Conservation (phyloP, 1,284 basidiomycete genomes). For the Ustilago nuda region DNA sequence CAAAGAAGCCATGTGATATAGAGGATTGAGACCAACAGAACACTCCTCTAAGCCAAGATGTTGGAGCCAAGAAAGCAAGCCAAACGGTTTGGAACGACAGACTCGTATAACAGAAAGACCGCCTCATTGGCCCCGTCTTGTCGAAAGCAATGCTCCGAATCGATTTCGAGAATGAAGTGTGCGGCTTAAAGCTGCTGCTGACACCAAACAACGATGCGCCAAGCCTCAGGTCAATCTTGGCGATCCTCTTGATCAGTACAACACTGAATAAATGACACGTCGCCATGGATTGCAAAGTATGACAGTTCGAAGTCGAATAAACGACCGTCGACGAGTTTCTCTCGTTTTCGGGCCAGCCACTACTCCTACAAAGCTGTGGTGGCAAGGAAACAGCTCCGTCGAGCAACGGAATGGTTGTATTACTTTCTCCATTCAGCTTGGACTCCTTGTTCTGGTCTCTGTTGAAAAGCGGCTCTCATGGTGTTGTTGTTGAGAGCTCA, state of each 20-base stretch:
- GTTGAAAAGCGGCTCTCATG: too few relatives aligned
- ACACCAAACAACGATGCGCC: conserved; percentile 29
- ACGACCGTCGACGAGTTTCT: too few relatives aligned
- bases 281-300: background rate
- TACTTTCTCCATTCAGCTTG: too few relatives aligned
- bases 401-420: too few relatives aligned
- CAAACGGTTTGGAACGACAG: too few relatives aligned
- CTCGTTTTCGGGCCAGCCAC: too few relatives aligned
- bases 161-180: background rate
- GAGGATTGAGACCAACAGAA: background rate
- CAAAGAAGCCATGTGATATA: background rate
- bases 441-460: too few relatives aligned
- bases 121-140: background rate
- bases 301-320: background rate
- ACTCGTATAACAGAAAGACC: too few relatives aligned
- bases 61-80: background rate
- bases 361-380: too few relatives aligned
- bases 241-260: conserved; percentile 4
- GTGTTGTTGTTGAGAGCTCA: too few relatives aligned
- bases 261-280: background rate
- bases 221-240: conserved; percentile 29
- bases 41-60: conserved; percentile 7
- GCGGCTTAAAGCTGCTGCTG: background rate
- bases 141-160: too few relatives aligned
- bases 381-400: too few relatives aligned